Base-by-base conservation (phyloP, 2,329 filamentous ascomycete genomes). In the Cordyceps sp. region DNA sequence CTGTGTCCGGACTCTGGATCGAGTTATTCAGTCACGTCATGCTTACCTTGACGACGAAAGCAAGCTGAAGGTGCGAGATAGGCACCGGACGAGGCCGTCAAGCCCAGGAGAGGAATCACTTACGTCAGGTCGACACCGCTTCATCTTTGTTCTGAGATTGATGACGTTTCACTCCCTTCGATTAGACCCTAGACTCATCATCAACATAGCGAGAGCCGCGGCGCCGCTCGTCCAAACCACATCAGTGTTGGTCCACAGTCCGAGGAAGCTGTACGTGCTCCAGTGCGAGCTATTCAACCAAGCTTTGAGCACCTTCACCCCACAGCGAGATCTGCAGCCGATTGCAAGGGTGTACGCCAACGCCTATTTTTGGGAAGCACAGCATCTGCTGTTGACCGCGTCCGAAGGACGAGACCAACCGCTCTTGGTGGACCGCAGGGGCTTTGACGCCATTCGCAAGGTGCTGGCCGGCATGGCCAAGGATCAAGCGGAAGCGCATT, bases 391-490 rank as follows among this genome's bases (percentile, higher is more conserved):
- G 19, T 48, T 78, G 17, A 53, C 57, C 14, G 55, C 66, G 44
- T 73, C 69, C 0, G 58, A 61, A 17, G 47, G 49, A 4, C 52
- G 70, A 20, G 45, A 58, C 2, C 59, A 57, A 7, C 58, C 66
- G 4, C 47, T 76, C 4, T 43, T 64, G n/a, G 59, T 76, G 20
- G 59, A 61, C 37, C 54, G 54, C 22, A 39, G 43, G 2, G 66
- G 66, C 15, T 78, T 74, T 35, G 55, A 57, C 30, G 62, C 69
- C 4, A 66, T 77, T 28, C 58, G 65, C 24, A 42, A 53, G 25
- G 66, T 74, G 3, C 46, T 77, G 33, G 47, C 67, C 6, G 68
- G 61, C 3, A 53, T 66, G 34, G 58, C 58, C 27, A 76, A 73
- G 42, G 66, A 63, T 8, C 44, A 51, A 6, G 51, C 49, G 5